These are phyloP conservation scores for Kuraishia borneana DNA, from an alignment of 805 yeast genomes.

Conservation along the genomic window DNA sequence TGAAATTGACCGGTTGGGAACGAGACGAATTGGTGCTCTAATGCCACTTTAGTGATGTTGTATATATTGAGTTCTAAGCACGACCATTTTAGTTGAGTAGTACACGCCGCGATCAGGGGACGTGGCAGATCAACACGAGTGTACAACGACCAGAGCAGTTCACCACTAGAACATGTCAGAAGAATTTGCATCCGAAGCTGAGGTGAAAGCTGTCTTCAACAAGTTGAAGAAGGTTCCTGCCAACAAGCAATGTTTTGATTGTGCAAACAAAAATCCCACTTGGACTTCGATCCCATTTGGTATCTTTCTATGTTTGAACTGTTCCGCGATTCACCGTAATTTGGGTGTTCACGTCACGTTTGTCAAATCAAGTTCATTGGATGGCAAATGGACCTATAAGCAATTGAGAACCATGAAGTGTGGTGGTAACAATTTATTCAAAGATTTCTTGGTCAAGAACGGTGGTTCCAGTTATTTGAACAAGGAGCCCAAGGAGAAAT, in stretches of 20 bases:
- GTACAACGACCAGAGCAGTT: too few relatives aligned
- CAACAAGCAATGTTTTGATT: constrained; percentile 84
- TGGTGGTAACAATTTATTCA: constrained; percentile 86
- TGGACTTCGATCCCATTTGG: constrained; percentile 99
- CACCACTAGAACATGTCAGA: constrained; percentile 32
- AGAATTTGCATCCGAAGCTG: constrained; percentile 55
- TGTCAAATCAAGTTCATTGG: constrained; percentile 85
- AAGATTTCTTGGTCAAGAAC: constrained; percentile 71
- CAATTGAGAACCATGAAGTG: constrained; percentile 87
- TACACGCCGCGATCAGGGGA: too few relatives aligned
- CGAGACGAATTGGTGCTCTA: constrained; percentile 17
- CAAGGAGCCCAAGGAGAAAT: constrained; percentile 65
- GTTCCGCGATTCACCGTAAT: constrained; percentile 92
- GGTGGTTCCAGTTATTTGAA: constrained; percentile 71
- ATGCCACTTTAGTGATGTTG: not conserved
- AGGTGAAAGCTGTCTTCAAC: constrained; percentile 53
- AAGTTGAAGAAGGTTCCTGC: constrained; percentile 55
- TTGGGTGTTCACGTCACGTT: constrained; percentile 94
- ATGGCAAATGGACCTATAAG: constrained; percentile 77
- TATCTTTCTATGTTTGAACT: constrained; percentile 82
- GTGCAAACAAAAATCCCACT: constrained; percentile 88
- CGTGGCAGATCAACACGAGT: too few relatives aligned
- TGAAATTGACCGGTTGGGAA: constrained; percentile 22
- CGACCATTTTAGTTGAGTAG: too few relatives aligned
- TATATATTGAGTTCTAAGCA: too few relatives aligned